Base-by-base conservation (phyloP, 192 early-diverging fungal species). In the Phlyctochytrium planicorne region DNA sequence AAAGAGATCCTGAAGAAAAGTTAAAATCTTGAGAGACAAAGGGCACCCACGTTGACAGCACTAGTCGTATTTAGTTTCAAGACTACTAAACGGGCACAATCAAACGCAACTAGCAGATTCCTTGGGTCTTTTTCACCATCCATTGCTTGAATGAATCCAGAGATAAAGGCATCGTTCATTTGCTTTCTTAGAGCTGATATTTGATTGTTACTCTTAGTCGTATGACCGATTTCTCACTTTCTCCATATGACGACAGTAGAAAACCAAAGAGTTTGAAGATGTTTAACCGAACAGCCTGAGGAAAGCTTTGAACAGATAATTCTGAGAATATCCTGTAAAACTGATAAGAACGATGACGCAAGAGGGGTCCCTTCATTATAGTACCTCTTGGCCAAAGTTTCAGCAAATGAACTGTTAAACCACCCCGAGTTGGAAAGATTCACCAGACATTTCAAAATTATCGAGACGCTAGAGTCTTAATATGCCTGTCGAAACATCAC, bases 81-180 rank as follows among this genome's bases (percentile, higher is more conserved):
- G 90, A 47, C 40, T 20, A 47, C 40, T 20, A 47, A 47, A 20
- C 20, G 6, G 40, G 40, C 40, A 47, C 30, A 61, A 75, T 50
- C 84, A 84, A 36, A 94, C 79, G 1, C 91, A 30, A 93, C 74
- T 69, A 97, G 81, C 34, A 99, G 79, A 71, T 98, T 95, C 31
- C 98, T 80, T 16, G 98, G 98, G 75, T 99, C 98, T 83, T 99
- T 99, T 76, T 99, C 98, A 29, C 95, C 94, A 75, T 99, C 98
- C 80, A 98, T 82, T 24, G 81, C 73, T 70, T 93, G 87, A 25
- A 91, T 91, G 74, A 92, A 97, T 30, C 67, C 71, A 37, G 62
- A 69, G 36, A 17, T 77, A 60, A 66, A 83, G 55, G 31, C 59
- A 65, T 66, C 59, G 62, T 56, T 56, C 16, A 75, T 55, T 59